phyloP scores from a whole-genome alignment of 2,329 filamentous ascomycete species.

The Fusarium compactum region DNA sequence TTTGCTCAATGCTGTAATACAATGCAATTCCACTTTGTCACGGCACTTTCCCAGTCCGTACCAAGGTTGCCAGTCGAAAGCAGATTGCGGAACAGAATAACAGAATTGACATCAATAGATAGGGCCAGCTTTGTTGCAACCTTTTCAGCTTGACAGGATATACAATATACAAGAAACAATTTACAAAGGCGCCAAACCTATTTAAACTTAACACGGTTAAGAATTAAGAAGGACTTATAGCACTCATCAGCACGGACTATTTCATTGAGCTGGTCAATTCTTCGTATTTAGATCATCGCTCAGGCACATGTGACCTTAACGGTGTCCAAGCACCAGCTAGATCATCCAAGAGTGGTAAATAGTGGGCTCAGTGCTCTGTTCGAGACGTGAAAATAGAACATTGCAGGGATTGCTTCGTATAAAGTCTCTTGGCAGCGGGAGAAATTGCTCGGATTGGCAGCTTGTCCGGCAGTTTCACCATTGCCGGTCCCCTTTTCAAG shows the following conservation, averaged over 20 bases:
- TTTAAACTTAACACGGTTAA: not conserved
- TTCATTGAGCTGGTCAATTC: not conserved
- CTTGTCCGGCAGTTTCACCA: not conserved
- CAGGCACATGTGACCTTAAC: not conserved
- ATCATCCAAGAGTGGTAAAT: not conserved
- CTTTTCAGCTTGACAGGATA: fast-evolving
- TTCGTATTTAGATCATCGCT: not conserved
- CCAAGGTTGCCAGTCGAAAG: fast-evolving
- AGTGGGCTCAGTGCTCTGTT: not conserved
- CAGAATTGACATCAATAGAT: not conserved
- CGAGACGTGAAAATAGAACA: not conserved
- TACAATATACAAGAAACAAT: not conserved
- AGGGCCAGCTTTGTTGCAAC: not conserved
- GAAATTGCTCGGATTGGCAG: not conserved
- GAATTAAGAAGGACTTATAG: fast-evolving
- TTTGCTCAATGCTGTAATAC: not conserved
- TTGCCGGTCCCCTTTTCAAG: not conserved
- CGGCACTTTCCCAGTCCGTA: too few species aligned
- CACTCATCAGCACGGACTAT: not conserved
- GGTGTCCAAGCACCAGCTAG: not conserved
- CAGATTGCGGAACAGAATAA: not conserved
- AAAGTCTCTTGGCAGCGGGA: not conserved
- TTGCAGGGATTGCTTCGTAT: not conserved
- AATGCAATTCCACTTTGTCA: not conserved
- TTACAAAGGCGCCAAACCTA: not conserved